A percentile compares a stretch with the other conserved stretches of the same genome.
Evolutionary conservation across 768 basidiomycete genomes (phyloP).

Genomic region (Royoungia palumana): DNA sequence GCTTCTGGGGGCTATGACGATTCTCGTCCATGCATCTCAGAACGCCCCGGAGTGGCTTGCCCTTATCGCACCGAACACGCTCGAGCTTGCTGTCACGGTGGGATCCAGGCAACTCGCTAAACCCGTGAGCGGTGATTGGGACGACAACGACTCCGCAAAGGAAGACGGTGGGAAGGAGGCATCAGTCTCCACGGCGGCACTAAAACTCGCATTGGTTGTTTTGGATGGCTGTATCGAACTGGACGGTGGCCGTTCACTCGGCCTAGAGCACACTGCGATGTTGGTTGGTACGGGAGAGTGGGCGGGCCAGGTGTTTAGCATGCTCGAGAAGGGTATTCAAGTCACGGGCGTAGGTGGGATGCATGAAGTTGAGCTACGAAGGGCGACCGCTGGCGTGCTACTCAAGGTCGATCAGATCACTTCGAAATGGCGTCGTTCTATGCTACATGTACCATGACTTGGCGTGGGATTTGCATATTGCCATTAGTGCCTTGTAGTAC

Average conservation of each 20-base stretch:
- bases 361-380: conserved; percentile 57
- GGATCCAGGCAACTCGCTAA: conserved; percentile 62
- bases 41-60: conserved; percentile 80
- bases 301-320: conserved; percentile 65
- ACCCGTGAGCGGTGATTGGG: conserved; percentile 34
- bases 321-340: conserved; percentile 61
- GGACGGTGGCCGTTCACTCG: conserved; percentile 72
- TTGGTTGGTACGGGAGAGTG: conserved; percentile 76
- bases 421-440: conserved; percentile 63
- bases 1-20: conserved; percentile 68
- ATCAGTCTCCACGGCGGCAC: conserved; percentile 64
- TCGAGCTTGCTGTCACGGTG: conserved; percentile 81
- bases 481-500: background rate
- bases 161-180: conserved; percentile 53
- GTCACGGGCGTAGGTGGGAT: conserved; percentile 64
- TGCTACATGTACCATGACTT: no score
- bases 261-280: conserved; percentile 71
- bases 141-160: conserved; percentile 24
- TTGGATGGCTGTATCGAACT: conserved; percentile 72
- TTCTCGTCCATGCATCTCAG: conserved; percentile 79
- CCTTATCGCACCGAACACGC: conserved; percentile 73
- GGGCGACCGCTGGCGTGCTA: conserved; percentile 75
- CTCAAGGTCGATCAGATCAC: conserved; percentile 74
- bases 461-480: conserved; percentile 9
- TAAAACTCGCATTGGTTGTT: conserved; percentile 76